Evolutionary conservation across 1,139 yeast genomes (phyloP), one percentile per base, ranked within the genome.

Genomic region (Zygoascus hellenicus): DNA sequence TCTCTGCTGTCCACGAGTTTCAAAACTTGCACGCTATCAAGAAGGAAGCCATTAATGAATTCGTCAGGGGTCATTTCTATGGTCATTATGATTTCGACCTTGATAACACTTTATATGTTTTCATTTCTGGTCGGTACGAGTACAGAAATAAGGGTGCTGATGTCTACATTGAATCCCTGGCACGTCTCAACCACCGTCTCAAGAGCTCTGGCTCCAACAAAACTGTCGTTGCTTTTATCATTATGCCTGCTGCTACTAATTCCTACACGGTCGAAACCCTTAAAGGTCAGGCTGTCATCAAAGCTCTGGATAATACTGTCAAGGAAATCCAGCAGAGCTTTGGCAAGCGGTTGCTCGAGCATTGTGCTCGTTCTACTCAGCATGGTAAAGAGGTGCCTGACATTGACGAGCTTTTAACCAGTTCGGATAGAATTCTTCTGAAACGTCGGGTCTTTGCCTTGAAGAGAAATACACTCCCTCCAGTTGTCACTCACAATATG

Each of bases 401-500:
- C 19, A 75, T 89, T 54, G 94, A 86, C 62, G 95, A 88, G 55
- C 75, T 92, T 59, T 78, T 92, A 58, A 85, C 84, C 55, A 85
- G 95, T 4, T 82, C 95, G 13, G 98, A 92, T 67, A 76, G 94
- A 57, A 96, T 92, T 42, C 74, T 87, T 54, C 76, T 92, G 63
- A 92, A 92, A 67, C 81, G 97, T 67, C 81, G 97, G 66, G 94
- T 90, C 54, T 84, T 86, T 68, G 97, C 97, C 2, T 77, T 92
- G 61, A 89, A 89, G 69, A 78, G 97, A 60, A 88, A 82, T 46
- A 74, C 87, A 3, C 72, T 89, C 60, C 98, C 98, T 31, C 96
- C 97, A 33, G 87, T 92, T 62, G 97, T 90, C 38, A 92, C 98
- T n/a, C 98, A 92, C 68, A 92, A 92, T 68, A 90, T 92, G 96